phyloP scores from a whole-genome alignment of 2,329 filamentous ascomycete genomes.

The Calycina herbarum region DNA sequence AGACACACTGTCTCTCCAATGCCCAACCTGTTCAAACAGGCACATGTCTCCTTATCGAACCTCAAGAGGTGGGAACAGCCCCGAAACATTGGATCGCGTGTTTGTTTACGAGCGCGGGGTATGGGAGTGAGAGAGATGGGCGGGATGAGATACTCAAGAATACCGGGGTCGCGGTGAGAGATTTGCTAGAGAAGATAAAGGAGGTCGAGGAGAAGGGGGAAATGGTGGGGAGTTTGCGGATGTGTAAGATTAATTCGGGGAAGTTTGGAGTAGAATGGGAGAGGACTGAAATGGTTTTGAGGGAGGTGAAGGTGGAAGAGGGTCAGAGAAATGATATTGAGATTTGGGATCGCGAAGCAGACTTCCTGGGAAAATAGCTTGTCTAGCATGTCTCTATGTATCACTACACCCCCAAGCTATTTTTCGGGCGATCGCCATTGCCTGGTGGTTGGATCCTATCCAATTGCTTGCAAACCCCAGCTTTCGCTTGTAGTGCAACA shows the following conservation, averaged over 20 bases:
- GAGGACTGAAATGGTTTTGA: not conserved
- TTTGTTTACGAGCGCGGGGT: not conserved
- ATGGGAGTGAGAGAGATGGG: not conserved
- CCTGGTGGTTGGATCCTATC: too few species aligned
- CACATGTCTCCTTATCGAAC: too few species aligned
- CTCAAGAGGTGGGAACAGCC: too few species aligned
- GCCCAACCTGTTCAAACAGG: too few species aligned
- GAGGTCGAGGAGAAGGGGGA: not conserved
- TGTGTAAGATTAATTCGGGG: too few species aligned
- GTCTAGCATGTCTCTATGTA: not conserved
- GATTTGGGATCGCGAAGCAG: not conserved
- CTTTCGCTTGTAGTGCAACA: too few species aligned
- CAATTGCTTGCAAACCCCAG: too few species aligned
- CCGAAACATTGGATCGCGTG: not conserved
- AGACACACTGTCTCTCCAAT: not conserved
- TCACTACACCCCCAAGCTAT: not conserved
- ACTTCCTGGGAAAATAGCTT: not conserved
- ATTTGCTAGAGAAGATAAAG: not conserved
- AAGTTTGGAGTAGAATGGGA: not conserved
- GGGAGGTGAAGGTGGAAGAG: not conserved
- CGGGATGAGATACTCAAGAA: not conserved
- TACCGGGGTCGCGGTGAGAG: not conserved
- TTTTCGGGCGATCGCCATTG: too few species aligned
- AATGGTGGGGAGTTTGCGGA: too few species aligned
- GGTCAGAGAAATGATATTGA: not conserved